Evolutionary conservation across 2,329 filamentous ascomycete species (phyloP).

Genomic region (Aspergillus sp.): DNA sequence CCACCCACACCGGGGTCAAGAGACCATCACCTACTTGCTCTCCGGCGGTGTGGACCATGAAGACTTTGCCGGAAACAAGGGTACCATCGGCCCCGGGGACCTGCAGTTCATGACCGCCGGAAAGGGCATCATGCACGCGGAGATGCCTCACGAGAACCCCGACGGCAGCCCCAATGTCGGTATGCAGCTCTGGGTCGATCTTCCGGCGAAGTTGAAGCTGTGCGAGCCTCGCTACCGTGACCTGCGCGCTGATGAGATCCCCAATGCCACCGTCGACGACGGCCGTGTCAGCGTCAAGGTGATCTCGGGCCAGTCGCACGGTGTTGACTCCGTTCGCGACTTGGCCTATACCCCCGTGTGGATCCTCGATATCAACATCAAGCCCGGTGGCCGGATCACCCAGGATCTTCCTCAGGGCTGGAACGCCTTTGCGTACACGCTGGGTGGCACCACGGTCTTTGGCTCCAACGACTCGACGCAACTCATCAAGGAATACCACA

Average conservation of each 20-base stretch:
- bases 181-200: slow-evolving; percentile 91
- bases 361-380: slow-evolving; percentile 75
- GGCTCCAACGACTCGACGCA: slow-evolving; percentile 37
- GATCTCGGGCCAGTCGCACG: slow-evolving; percentile 77
- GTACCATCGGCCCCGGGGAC: slow-evolving; percentile 78
- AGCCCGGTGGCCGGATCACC: slow-evolving; percentile 66
- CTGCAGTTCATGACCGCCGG: slow-evolving; percentile 98
- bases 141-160: slow-evolving; percentile 76
- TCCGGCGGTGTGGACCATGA: slow-evolving; percentile 80
- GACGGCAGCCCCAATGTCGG: slow-evolving; percentile 74
- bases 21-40: slow-evolving; percentile 87
- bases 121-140: slow-evolving; percentile 82
- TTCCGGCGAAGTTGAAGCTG: slow-evolving; percentile 70
- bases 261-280: slow-evolving; percentile 60
- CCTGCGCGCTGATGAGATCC: slow-evolving; percentile 69
- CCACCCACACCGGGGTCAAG: slow-evolving; percentile 74
- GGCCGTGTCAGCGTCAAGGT: slow-evolving; percentile 76
- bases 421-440: slow-evolving; percentile 83
- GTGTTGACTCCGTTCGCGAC: slow-evolving; percentile 78
- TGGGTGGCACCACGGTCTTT: slow-evolving; percentile 64
- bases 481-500: slow-evolving; percentile 58
- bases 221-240: slow-evolving; percentile 93
- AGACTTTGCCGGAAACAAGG: slow-evolving; percentile 78
- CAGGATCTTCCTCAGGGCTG: slow-evolving; percentile 71
- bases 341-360: slow-evolving; percentile 96